Evolutionary conservation across 768 basidiomycete genomes (phyloP).

Genomic region (Leucosporidium yakuticum): DNA sequence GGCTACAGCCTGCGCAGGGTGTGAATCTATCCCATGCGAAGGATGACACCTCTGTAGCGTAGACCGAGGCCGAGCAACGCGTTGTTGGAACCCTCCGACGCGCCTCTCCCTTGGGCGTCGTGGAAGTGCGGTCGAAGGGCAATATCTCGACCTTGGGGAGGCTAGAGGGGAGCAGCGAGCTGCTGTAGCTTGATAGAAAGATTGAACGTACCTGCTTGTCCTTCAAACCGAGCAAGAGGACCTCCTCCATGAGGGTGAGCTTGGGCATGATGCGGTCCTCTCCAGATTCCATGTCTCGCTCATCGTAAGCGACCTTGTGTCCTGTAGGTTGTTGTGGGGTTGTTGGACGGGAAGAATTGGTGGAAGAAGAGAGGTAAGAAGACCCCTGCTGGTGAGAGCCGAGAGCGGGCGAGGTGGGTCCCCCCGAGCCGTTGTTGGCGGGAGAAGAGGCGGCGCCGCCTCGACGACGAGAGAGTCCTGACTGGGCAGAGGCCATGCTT

Average conservation of each 20-base stretch:
- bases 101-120: no score
- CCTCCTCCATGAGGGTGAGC: slow-evolving; percentile 95
- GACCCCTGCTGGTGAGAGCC: background rate
- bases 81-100: no score
- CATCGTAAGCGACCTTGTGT: slow-evolving; percentile 71
- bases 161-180: background rate
- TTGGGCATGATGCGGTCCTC: slow-evolving; percentile 67
- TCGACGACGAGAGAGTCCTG: slow-evolving; percentile 12
- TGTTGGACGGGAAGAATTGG: background rate
- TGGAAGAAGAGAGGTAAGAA: background rate
- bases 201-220: slow-evolving; percentile 72
- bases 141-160: background rate
- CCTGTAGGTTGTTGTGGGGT: background rate
- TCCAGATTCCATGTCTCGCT: slow-evolving; percentile 66
- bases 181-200: no score
- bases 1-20: no score
- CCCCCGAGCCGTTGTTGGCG: background rate
- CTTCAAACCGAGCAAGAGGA: slow-evolving; percentile 85
- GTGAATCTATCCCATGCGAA: no score
- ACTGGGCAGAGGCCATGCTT: background rate
- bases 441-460: background rate
- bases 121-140: background rate
- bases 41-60: no score
- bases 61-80: no score
- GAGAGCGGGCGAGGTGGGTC: background rate